Evolutionary conservation across 78 protist species (phyloP).

Genomic region (Parvularia atlantis): DNA sequence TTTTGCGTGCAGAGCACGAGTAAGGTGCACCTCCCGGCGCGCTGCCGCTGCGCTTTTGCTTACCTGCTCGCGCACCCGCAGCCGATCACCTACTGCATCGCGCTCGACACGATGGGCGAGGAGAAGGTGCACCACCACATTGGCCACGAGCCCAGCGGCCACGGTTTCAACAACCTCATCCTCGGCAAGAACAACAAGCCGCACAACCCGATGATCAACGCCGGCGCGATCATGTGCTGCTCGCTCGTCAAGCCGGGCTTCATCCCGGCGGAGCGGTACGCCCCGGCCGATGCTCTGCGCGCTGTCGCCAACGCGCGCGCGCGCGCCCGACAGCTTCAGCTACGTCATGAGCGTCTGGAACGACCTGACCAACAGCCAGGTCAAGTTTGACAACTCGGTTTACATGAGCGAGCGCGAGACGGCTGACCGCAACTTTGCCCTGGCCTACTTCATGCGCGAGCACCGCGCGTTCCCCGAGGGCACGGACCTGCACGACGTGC

Average conservation of each 20-base stretch:
- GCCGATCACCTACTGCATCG: conserved; percentile 20
- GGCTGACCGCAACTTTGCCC: conserved; percentile 40
- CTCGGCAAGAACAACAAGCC: conserved; percentile 23
- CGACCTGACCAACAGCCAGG: too few species aligned
- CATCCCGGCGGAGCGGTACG: too few species aligned
- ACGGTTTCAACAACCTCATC: conserved; percentile 17
- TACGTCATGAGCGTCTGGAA: too few species aligned
- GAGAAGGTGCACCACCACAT: conserved; percentile 32
- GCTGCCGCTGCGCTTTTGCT: too few species aligned
- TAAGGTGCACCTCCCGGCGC: too few species aligned
- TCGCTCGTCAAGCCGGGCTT: conserved; percentile 10
- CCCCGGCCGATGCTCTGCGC: too few species aligned
- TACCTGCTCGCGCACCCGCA: too few species aligned
- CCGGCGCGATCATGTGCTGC: conserved; percentile 50
- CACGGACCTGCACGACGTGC: neutral
- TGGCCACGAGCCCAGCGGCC: conserved; percentile 51
- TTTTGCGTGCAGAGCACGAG: conserved; percentile 35
- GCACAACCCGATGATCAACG: conserved; percentile 53
- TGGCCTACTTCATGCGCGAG: conserved; percentile 35
- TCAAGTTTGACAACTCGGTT: too few species aligned
- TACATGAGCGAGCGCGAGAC: conserved; percentile 37
- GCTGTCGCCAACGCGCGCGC: too few species aligned
- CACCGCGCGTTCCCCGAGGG: conserved; percentile 12
- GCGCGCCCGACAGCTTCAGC: too few species aligned
- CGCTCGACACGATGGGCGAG: conserved; percentile 16